Conservation (phyloP, 768 basidiomycete genomes). For the Mrakia frigida region DNA sequence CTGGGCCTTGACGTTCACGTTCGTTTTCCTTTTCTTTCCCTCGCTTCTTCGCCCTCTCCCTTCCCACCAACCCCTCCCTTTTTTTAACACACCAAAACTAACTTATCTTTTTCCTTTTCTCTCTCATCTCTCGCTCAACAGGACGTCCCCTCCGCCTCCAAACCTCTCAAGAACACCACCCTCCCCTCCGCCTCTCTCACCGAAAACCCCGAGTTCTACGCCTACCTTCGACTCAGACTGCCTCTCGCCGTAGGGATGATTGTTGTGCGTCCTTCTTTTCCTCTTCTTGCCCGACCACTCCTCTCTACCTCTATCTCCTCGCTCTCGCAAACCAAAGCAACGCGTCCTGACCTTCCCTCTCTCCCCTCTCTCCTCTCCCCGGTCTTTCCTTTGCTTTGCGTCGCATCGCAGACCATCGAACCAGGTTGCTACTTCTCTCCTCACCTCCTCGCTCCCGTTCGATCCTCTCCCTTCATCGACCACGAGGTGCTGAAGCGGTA, state of each 20-base stretch:
- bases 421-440: slow-evolving; percentile 80
- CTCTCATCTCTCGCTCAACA: background rate
- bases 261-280: slow-evolving; percentile 56
- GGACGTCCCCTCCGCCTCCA: slow-evolving; percentile 77
- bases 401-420: slow-evolving; percentile 65
- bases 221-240: slow-evolving; percentile 70
- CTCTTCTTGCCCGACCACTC: background rate
- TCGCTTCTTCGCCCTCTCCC: background rate
- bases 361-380: background rate
- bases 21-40: background rate
- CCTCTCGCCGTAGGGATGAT: slow-evolving; percentile 76
- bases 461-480: slow-evolving; percentile 63
- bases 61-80: background rate
- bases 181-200: slow-evolving; percentile 38
- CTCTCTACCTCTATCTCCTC: background rate
- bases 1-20: slow-evolving; percentile 85
- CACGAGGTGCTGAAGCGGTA: slow-evolving; percentile 64
- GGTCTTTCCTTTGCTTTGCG: background rate
- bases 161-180: slow-evolving; percentile 54
- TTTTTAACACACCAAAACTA: too few species aligned
- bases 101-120: background rate
- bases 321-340: background rate
- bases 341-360: slow-evolving; percentile 1
- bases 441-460: slow-evolving; percentile 62
- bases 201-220: slow-evolving; percentile 63